Base-by-base conservation (phyloP, 164 flowering plant genomes). In the Magnolia kwangsiensis region DNA sequence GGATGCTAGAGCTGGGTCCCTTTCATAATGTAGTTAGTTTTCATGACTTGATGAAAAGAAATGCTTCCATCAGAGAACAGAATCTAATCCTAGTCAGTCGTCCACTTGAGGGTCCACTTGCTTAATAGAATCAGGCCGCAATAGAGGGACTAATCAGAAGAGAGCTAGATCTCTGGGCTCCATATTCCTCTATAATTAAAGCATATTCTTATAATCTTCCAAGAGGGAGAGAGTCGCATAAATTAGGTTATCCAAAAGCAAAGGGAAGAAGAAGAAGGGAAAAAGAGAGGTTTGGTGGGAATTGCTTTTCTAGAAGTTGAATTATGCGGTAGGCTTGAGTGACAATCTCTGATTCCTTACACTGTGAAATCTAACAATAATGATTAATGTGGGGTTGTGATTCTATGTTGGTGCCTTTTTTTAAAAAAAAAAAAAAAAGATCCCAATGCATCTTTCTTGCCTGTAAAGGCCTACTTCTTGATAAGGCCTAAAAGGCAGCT, bases 361-460 rank as follows among this genome's bases (percentile, higher is more conserved):
- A 16, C 16, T 10, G 18, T 55, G 61, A 55, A 10, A 10, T 55
- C 23, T 27, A 59, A 67, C 20, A 21, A 5, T 20, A 51, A 67
- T 51, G 49, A 50, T 75, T 75, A 14, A 4, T 7, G 14, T 27
- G 37, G 67, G 45, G 64, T 67, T 24, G 27, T 50, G 65, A 21
- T 45, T 24, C 65, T 24, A 27, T 29, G 37, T 50, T 50, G 29
- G 63, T 68, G 73, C 51, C 37, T 69, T 69, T 69, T 45, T 68
- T 68, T 74, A 14, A 10, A 55, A n/a, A n/a, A n/a, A n/a, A n/a
- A n/a, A n/a, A n/a, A n/a, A n/a, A n/a, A 55, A 64, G 67, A 69
- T 76, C 58, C 29, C 59, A 68, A 69, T 76, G 55, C 72, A 13
- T 29, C 73, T 76, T 74, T 74, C 71, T 74, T 74, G 71, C 70